These are phyloP conservation scores for Balansia obtecta DNA, from an alignment of 2,329 filamentous ascomycete genomes.

Conservation along the genomic window DNA sequence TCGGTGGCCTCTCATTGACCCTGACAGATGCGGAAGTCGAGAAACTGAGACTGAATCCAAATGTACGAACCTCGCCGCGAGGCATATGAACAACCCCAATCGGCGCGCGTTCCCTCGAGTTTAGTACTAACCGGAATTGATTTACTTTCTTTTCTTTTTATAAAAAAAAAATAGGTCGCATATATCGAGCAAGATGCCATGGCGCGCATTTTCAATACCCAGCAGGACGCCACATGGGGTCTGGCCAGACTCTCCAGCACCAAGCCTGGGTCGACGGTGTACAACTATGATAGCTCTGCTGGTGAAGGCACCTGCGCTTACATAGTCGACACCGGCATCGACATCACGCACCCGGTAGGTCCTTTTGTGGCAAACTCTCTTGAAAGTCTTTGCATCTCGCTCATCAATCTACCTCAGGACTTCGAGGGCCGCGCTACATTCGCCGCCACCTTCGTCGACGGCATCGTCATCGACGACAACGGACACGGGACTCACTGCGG, in stretches of 20 bases:
- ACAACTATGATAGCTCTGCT: conserved; percentile 22
- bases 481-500: conserved; percentile 5
- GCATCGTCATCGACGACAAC: conserved; percentile 16
- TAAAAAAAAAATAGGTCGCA: conserved; percentile 12
- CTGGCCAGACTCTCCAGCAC: conserved; percentile 23
- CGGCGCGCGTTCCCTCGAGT: no score
- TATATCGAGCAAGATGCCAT: conserved; percentile 24
- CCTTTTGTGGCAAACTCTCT: conserved; percentile 8
- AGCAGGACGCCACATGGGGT: conserved; percentile 16
- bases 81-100: neutral
- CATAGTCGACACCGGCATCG: conserved; percentile 30
- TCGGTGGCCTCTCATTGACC: neutral
- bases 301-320: conserved; percentile 27
- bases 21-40: neutral
- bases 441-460: conserved; percentile 21
- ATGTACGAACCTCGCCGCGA: neutral
- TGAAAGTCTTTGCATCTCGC: neutral
- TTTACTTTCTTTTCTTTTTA: no score
- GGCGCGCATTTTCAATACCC: neutral
- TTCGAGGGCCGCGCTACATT: conserved; percentile 28
- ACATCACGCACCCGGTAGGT: conserved; percentile 19
- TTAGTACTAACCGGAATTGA: no score
- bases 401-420: conserved; percentile 11
- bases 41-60: neutral
- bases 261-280: conserved; percentile 12